These are phyloP conservation scores for Stygiomarasmius scandens DNA, from an alignment of 1,284 basidiomycete species.

Conservation along the genomic window DNA sequence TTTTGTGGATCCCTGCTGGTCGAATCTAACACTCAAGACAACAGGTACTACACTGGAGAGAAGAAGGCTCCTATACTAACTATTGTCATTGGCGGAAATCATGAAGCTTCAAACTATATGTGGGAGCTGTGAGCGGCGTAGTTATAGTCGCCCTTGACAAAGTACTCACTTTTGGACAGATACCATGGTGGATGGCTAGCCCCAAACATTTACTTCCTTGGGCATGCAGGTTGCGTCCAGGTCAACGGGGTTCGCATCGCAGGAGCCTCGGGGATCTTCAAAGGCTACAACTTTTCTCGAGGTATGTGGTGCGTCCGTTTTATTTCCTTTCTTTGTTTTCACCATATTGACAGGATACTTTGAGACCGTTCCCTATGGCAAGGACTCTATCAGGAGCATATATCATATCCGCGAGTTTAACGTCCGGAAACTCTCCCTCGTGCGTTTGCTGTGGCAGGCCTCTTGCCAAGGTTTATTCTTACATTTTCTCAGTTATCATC, in stretches of 20 bases:
- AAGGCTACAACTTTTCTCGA: slow-evolving; percentile 73
- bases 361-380: slow-evolving; percentile 75
- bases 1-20: slow-evolving; percentile 16
- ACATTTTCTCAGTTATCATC: slow-evolving; percentile 51
- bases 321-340: neutral
- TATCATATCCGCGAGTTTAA: slow-evolving; percentile 94
- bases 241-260: slow-evolving; percentile 87
- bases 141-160: slow-evolving; percentile 1
- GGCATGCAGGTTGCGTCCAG: slow-evolving; percentile 87
- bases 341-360: slow-evolving; percentile 54
- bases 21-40: neutral
- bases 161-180: slow-evolving; percentile 38
- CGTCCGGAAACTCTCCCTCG: slow-evolving; percentile 78
- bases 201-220: slow-evolving; percentile 96
- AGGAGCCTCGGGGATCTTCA: slow-evolving; percentile 94
- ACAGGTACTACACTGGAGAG: slow-evolving; percentile 86
- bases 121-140: slow-evolving; percentile 82
- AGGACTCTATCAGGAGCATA: slow-evolving; percentile 75
- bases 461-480: slow-evolving; percentile 7
- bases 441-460: slow-evolving; percentile 38
- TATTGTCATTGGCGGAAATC: slow-evolving; percentile 96
- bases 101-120: slow-evolving; percentile 96
- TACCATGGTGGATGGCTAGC: slow-evolving; percentile 97
- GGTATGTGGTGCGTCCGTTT: slow-evolving; percentile 49
- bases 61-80: slow-evolving; percentile 86